phyloP scores from a whole-genome alignment of 768 basidiomycete species.

The Hypsizygus marmoreus region DNA sequence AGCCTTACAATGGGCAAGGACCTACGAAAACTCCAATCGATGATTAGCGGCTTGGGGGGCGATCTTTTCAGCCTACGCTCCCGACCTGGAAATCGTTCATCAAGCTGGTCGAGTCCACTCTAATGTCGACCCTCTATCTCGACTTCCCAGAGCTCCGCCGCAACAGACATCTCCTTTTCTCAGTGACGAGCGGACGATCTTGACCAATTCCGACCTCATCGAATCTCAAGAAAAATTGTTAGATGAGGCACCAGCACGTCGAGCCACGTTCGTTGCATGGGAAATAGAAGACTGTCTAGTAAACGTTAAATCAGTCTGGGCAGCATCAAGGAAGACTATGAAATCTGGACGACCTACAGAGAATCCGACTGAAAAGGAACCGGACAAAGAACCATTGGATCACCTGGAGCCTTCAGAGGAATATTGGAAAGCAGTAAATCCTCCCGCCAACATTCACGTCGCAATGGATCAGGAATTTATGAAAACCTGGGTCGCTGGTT shows the following conservation, averaged over 20 bases:
- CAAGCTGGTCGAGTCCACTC: conserved; percentile 32
- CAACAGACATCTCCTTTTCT: too few species aligned
- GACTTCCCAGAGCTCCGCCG: conserved; percentile 15
- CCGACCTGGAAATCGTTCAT: conserved; percentile 30
- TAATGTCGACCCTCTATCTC: conserved; percentile 29
- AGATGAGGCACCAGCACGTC: conserved; percentile 6
- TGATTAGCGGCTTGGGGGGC: conserved; percentile 31
- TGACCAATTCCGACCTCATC: not conserved
- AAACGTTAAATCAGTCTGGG: too few species aligned
- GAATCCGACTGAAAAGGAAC: too few species aligned
- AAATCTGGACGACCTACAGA: too few species aligned
- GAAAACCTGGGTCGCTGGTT: too few species aligned
- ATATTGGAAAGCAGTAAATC: too few species aligned
- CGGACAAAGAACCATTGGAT: too few species aligned
- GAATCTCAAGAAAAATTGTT: not conserved
- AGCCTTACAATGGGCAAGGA: conserved; percentile 23
- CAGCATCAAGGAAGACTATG: too few species aligned
- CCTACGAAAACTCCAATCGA: conserved; percentile 24
- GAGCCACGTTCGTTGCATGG: conserved; percentile 21
- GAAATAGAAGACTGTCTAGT: conserved; percentile 23
- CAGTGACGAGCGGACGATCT: conserved; percentile 13
- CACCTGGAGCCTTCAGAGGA: too few species aligned
- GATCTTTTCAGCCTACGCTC: conserved; percentile 33
- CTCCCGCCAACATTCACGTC: too few species aligned
- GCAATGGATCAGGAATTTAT: too few species aligned